These are phyloP conservation scores for Nicotiana rustica DNA, from an alignment of 305 asterid species.

Conservation along the genomic window DNA sequence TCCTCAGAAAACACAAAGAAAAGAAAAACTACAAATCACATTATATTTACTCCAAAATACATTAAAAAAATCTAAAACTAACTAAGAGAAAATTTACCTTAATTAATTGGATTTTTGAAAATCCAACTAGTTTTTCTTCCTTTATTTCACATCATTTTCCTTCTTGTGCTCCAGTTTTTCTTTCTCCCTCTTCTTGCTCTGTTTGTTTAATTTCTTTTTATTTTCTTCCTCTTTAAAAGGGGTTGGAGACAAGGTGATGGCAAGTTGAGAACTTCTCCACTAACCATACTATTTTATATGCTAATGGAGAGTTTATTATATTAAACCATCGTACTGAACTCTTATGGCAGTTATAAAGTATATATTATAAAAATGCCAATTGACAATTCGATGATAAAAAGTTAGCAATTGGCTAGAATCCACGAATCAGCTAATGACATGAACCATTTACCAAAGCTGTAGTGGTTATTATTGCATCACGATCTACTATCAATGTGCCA, in stretches of 20 bases:
- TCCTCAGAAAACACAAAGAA: neutral
- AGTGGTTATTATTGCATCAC: constrained; percentile 28
- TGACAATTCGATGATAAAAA: neutral
- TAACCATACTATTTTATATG: constrained; percentile 20
- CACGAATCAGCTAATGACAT: constrained; percentile 11
- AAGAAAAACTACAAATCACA: neutral
- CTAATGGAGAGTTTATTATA: constrained; percentile 21
- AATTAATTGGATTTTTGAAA: constrained; percentile 17
- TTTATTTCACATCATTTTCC: constrained; percentile 21
- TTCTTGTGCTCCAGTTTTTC: constrained; percentile 25
- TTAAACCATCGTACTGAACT: constrained; percentile 25
- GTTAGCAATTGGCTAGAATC: constrained; percentile 31
- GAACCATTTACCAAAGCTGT: neutral
- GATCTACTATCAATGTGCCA: neutral
- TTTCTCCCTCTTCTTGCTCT: constrained; percentile 15
- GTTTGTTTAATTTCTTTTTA: neutral
- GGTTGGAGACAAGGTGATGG: constrained; percentile 20
- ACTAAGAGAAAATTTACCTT: neutral
- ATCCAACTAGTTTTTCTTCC: neutral
- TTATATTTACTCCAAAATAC: neutral
- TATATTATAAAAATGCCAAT: neutral
- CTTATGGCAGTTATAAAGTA: constrained; percentile 14
- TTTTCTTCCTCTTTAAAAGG: neutral
- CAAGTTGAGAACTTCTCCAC: constrained; percentile 31
- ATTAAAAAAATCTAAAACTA: neutral